Evolutionary conservation across 2,329 filamentous ascomycete species (phyloP).

Genomic region (Saccharata proteae): DNA sequence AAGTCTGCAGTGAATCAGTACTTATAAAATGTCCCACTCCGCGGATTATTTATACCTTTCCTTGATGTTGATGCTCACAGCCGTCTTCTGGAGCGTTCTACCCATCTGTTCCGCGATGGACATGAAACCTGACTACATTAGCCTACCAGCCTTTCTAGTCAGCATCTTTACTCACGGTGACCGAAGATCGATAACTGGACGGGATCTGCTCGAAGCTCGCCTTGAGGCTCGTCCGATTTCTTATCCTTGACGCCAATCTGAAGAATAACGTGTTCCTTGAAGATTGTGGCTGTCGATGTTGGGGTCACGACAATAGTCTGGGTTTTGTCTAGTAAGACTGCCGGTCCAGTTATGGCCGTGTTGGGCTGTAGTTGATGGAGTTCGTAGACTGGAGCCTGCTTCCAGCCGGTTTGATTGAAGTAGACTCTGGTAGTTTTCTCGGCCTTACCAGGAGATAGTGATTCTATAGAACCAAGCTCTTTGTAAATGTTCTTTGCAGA

Average conservation of each 20-base stretch:
- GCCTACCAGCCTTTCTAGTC: too few species aligned
- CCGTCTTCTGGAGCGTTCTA: conserved; percentile 14
- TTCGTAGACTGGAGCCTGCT: conserved; percentile 14
- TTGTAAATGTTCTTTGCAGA: too few species aligned
- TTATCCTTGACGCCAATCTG: conserved; percentile 26
- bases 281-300: conserved; percentile 23
- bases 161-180: too few species aligned
- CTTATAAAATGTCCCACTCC: too few species aligned
- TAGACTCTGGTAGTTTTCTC: conserved; percentile 11
- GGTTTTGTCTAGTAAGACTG: conserved; percentile 28
- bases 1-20: too few species aligned
- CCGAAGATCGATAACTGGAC: conserved; percentile 12
- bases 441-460: too few species aligned
- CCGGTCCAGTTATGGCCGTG: conserved; percentile 16
- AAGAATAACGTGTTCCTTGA: conserved; percentile 27
- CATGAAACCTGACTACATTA: too few species aligned
- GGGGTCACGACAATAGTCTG: conserved; percentile 35
- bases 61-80: conserved; percentile 16
- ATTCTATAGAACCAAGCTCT: too few species aligned
- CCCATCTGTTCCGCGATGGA: conserved; percentile 18
- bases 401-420: conserved; percentile 14
- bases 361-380: conserved; percentile 13
- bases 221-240: conserved; percentile 1
- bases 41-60: too few species aligned
- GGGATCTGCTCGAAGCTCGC: conserved; percentile 7